Percentiles rank a stretch among this genome's conserved stretches.
These are phyloP conservation scores for Metschnikowia shivogae DNA, from an alignment of 805 yeast species.

Conservation along the genomic window DNA sequence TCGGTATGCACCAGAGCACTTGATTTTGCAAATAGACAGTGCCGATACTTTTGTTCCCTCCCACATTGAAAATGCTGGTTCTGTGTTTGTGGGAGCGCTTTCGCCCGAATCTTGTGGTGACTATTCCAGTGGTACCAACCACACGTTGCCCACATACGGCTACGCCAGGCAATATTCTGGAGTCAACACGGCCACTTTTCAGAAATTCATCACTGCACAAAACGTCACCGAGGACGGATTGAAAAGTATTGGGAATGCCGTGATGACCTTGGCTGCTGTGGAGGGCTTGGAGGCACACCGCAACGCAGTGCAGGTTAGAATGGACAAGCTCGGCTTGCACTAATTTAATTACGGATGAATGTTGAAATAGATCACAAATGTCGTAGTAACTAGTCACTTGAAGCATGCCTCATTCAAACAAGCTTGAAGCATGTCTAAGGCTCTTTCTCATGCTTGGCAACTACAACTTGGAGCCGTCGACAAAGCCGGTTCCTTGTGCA, in stretches of 20 bases:
- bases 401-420: neutral
- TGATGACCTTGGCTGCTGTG: slow-evolving; percentile 90
- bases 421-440: neutral
- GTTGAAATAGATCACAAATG: neutral
- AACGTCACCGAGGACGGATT: slow-evolving; percentile 84
- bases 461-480: slow-evolving; percentile 35
- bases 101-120: slow-evolving; percentile 99
- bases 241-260: slow-evolving; percentile 88
- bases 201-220: slow-evolving; percentile 92
- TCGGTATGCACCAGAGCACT: slow-evolving; percentile 95
- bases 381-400: too few species aligned
- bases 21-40: slow-evolving; percentile 82
- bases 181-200: slow-evolving; percentile 93
- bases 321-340: slow-evolving; percentile 70
- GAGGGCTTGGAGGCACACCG: slow-evolving; percentile 98
- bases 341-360: slow-evolving; percentile 7
- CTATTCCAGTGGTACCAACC: slow-evolving; percentile 97
- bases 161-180: slow-evolving; percentile 97
- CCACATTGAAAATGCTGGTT: slow-evolving; percentile 86
- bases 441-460: neutral
- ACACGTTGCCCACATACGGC: slow-evolving; percentile 97
- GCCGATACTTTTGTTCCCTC: slow-evolving; percentile 68
- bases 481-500: slow-evolving; percentile 39
- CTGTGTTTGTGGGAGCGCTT: slow-evolving; percentile 92
- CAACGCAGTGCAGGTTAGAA: slow-evolving; percentile 91